A percentile compares a stretch with the other conserved stretches of the same genome.
These are phyloP conservation scores for Selenicereus undatus DNA, from an alignment of 148 eudicot genomes.

Conservation along the genomic window DNA sequence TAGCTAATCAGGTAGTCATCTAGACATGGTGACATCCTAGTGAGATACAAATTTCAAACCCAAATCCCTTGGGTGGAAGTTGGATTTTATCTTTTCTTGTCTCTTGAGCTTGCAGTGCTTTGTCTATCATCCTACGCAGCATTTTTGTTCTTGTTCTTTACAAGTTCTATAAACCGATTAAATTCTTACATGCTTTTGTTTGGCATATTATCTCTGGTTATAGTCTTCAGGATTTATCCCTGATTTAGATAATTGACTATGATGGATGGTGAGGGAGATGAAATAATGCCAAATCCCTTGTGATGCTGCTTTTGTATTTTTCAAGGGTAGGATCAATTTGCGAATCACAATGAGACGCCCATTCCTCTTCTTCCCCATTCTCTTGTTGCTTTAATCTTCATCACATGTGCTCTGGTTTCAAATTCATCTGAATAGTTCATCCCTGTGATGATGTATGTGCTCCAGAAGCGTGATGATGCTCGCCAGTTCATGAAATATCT, in stretches of 20 bases:
- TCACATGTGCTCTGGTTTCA: not conserved
- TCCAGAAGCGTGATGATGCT: slow-evolving; percentile 94
- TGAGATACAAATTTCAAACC: not conserved
- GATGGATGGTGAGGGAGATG: not conserved
- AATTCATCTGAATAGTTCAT: slow-evolving; percentile 10
- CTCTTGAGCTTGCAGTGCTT: not conserved
- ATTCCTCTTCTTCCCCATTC: not conserved
- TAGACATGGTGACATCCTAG: not conserved
- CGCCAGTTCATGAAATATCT: slow-evolving; percentile 90
- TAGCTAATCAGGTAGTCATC: not conserved
- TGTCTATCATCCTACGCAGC: not conserved
- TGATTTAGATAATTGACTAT: not conserved
- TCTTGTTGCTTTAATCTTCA: not conserved
- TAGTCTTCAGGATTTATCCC: not conserved
- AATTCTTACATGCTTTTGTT: not conserved
- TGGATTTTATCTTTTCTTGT: not conserved
- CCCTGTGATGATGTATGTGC: slow-evolving; percentile 13
- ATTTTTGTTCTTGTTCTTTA: not conserved
- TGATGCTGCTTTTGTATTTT: not conserved
- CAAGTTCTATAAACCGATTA: not conserved
- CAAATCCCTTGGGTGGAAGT: not conserved
- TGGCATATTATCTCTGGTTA: not conserved
- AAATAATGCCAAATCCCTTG: not conserved
- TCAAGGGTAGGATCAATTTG: not conserved
- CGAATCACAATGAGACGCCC: not conserved